Base-by-base conservation (phyloP, 2,329 filamentous ascomycete species). In the Penicillium rolfsii region DNA sequence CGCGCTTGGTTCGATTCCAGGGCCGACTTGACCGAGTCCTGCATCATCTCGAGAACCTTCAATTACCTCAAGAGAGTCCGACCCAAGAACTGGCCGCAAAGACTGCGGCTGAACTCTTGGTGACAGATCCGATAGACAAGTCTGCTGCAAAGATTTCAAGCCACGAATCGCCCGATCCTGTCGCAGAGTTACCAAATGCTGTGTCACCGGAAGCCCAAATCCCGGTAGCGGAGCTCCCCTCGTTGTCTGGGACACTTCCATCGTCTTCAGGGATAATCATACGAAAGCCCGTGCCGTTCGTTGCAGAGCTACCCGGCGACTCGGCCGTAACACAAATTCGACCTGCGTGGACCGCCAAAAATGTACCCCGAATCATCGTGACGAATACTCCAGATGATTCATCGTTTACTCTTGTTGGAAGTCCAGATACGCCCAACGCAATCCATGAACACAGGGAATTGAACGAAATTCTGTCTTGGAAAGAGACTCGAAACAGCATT, bases 21-120 rank as follows among this genome's bases (percentile, higher is more conserved):
- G 43, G 41, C 12, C 67, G 64, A 40, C 41, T 74, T 5, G 56
- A 67, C 6, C 56, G 59, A 1, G 67, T 71, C 2, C 58, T 70
- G 41, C 43, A 30, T 0, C 58, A 68, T 50, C 60, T 73, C 4
- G 41, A 55, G 28, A 45, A 55, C 3, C 9, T 64, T 35, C 24
- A 56, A 30, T 24, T 41, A 12, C 54, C 7, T n/a, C 19, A 48
- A 2, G 38, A 53, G 12, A 16, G 28, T 22, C 16, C 41, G 7
- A 19, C 12, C 14, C 38, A 22, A 5, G 40, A 57, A 12, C 24
- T 24, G 1, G 22, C 11, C n/a, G 4, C 4, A n/a, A 9, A 45
- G 36, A 12, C 30, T 24, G 14, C 57, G 12, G 33, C 57, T 9
- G 60, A 62, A 22, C 45, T 60, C n/a, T 30, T 52, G 16, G 40